Evolutionary conservation across 805 yeast genomes (phyloP).

Genomic region (Millerozyma acaciae): DNA sequence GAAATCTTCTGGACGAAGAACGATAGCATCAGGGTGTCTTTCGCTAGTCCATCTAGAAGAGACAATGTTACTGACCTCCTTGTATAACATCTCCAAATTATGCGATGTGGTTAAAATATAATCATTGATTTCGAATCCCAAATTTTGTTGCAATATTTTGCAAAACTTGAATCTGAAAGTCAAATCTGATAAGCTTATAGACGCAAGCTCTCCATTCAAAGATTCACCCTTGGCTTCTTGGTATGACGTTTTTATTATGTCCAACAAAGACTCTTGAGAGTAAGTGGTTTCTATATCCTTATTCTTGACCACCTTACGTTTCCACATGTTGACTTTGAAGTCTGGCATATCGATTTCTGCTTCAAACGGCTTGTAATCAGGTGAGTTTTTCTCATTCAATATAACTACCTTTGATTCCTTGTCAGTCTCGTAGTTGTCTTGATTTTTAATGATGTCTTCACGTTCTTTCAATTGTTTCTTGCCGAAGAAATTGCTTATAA

Average conservation of each 20-base stretch:
- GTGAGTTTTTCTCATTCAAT: slow-evolving; percentile 34
- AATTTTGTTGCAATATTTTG: slow-evolving; percentile 45
- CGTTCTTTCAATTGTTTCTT: slow-evolving; percentile 27
- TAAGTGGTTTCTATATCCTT: slow-evolving; percentile 28
- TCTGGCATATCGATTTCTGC: slow-evolving; percentile 30
- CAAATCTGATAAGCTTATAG: slow-evolving; percentile 36
- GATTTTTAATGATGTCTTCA: slow-evolving; percentile 34
- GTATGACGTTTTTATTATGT: slow-evolving; percentile 24
- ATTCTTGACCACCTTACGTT: slow-evolving; percentile 16
- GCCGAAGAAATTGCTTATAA: slow-evolving; percentile 34
- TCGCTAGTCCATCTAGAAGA: slow-evolving; percentile 49
- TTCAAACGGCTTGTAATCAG: slow-evolving; percentile 22
- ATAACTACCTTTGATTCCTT: slow-evolving; percentile 30
- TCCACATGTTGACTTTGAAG: slow-evolving; percentile 36
- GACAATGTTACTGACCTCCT: slow-evolving; percentile 35
- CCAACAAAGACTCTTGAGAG: slow-evolving; percentile 19
- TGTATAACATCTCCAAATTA: slow-evolving; percentile 34
- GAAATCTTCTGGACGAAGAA: slow-evolving; percentile 53
- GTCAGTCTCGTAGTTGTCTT: slow-evolving; percentile 33
- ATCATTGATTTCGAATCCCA: slow-evolving; percentile 56
- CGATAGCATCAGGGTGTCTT: slow-evolving; percentile 72
- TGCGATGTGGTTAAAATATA: slow-evolving; percentile 40
- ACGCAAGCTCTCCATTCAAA: slow-evolving; percentile 14
- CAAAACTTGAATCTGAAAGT: slow-evolving; percentile 44
- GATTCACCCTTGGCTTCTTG: slow-evolving; percentile 14